A percentile compares a stretch with the other conserved stretches of the same genome.
Evolutionary conservation across 2,329 filamentous ascomycete species (phyloP).

Genomic region (Arthrinium phaeospermum): DNA sequence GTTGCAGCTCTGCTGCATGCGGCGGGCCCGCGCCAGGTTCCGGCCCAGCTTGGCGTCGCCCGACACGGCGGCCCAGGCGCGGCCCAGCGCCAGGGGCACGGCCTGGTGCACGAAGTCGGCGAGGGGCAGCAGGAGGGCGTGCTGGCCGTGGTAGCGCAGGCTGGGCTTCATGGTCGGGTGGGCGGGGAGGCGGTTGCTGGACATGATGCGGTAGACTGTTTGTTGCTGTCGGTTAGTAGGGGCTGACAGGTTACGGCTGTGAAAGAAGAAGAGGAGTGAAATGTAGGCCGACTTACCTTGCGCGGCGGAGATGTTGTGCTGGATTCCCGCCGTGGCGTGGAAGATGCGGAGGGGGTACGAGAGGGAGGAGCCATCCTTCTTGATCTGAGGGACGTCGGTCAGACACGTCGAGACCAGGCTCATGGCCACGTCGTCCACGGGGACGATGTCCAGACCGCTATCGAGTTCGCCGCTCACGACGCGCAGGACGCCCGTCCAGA

Average conservation of each 20-base stretch:
- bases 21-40: background rate
- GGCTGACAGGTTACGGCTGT: too few relatives aligned
- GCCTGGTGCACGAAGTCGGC: slow-evolving; percentile 13
- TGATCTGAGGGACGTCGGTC: background rate
- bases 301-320: background rate
- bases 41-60: background rate
- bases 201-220: slow-evolving; percentile 4
- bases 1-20: slow-evolving; percentile 10
- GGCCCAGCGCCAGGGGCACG: background rate
- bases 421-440: slow-evolving; percentile 1
- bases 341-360: background rate
- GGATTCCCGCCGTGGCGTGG: background rate
- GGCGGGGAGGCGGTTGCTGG: background rate
- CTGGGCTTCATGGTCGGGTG: slow-evolving; percentile 3
- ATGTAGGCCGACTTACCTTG: background rate
- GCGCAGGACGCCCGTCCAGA: slow-evolving; percentile 2
- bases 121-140: background rate
- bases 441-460: background rate
- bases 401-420: background rate
- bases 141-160: background rate
- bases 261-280: background rate
- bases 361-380: too few relatives aligned
- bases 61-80: background rate
- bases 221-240: background rate
- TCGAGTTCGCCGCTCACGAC: background rate